Evolutionary conservation across 2,329 filamentous ascomycete genomes (phyloP).

Genomic region (Apiospora hydei): DNA sequence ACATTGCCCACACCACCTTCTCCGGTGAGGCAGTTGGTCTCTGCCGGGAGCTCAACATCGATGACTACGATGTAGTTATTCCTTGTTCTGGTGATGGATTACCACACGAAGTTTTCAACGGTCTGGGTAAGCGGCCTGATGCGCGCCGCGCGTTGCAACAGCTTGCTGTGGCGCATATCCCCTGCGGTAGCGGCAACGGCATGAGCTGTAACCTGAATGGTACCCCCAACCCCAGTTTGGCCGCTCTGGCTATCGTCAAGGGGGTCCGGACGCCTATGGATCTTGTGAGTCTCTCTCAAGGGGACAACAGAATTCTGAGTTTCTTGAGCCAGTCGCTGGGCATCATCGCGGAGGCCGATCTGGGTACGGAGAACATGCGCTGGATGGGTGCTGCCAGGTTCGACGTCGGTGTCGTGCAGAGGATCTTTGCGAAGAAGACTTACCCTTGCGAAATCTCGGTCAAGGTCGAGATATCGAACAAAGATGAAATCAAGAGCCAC

Average conservation of each 20-base stretch:
- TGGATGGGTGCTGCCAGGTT: constrained; percentile 94
- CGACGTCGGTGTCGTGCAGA: constrained; percentile 80
- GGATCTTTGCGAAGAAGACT: constrained; percentile 76
- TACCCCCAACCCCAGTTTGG: constrained; percentile 75
- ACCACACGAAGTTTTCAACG: constrained; percentile 94
- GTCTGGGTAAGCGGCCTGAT: constrained; percentile 78
- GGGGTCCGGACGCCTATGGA: constrained; percentile 85
- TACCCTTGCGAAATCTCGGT: constrained; percentile 92
- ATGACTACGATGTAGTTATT: constrained; percentile 83
- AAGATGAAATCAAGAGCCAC: constrained; percentile 74
- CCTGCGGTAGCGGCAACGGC: constrained; percentile 93
- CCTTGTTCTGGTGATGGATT: constrained; percentile 93
- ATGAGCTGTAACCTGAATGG: constrained; percentile 91
- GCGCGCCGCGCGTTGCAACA: constrained; percentile 76
- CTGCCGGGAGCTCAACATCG: constrained; percentile 76
- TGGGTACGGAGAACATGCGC: constrained; percentile 87
- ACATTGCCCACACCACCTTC: constrained; percentile 75
- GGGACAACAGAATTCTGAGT: constrained; percentile 75
- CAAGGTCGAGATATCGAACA: constrained; percentile 81
- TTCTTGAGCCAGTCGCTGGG: constrained; percentile 92
- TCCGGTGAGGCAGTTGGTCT: constrained; percentile 82
- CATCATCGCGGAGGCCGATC: constrained; percentile 87
- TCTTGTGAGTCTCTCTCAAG: constrained; percentile 86
- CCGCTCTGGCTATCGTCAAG: constrained; percentile 86
- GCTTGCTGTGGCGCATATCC: constrained; percentile 85